A percentile compares a stretch with the other conserved stretches of the same genome.
Evolutionary conservation across 768 basidiomycete genomes (phyloP).

Genomic region (Leccinum disarticulatum): DNA sequence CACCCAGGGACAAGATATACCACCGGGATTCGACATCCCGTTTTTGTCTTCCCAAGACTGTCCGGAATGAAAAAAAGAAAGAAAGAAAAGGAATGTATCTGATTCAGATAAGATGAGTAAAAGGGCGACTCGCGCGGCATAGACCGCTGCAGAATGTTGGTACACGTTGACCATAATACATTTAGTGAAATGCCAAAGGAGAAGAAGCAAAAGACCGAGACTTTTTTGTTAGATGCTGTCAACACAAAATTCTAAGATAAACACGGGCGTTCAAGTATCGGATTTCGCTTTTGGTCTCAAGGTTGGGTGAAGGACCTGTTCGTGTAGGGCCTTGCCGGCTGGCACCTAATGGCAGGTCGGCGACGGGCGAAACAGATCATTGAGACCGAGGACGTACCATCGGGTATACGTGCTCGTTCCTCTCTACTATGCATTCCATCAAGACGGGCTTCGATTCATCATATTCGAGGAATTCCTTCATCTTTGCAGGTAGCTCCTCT

Average conservation of each 20-base stretch:
- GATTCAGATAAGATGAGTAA: constrained; percentile 2
- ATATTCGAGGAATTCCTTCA: constrained; percentile 99
- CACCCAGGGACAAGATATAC: not conserved
- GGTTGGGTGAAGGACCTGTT: constrained; percentile 78
- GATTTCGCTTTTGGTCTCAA: constrained; percentile 34
- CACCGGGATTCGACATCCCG: not conserved
- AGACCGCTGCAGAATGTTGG: constrained; percentile 13
- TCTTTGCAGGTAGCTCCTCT: constrained; percentile 86
- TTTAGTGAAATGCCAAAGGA: constrained; percentile 5
- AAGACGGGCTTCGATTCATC: constrained; percentile 83
- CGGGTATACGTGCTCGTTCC: constrained; percentile 86
- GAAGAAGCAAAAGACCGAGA: not conserved
- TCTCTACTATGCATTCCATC: constrained; percentile 86
- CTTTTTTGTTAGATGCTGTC: not conserved
- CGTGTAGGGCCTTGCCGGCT: constrained; percentile 92
- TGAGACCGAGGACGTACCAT: constrained; percentile 53
- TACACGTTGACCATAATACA: constrained; percentile 30
- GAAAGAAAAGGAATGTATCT: not conserved
- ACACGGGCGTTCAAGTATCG: constrained; percentile 17
- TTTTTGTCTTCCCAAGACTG: not conserved
- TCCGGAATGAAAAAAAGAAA: not conserved
- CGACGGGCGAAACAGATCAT: not conserved
- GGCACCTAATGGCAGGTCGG: constrained; percentile 54
- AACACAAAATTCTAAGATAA: not conserved
- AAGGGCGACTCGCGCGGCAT: not conserved